Base-by-base conservation (phyloP, 257 asterid genomes). In the Thymus mandschuricus region DNA sequence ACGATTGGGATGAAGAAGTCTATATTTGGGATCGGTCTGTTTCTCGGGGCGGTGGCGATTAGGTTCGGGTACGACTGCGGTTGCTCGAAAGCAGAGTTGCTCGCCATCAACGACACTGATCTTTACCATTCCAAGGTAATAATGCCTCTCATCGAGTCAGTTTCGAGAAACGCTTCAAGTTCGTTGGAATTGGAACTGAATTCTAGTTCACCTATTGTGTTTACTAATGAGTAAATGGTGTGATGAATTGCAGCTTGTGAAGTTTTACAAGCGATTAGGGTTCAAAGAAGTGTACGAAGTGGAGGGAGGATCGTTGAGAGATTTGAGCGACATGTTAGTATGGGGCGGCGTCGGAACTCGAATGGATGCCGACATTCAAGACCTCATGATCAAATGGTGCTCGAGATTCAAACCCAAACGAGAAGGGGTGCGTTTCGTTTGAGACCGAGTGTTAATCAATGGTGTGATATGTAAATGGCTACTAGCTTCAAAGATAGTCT, bases 301-400 rank as follows among this genome's bases (percentile, higher is more conserved):
- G 62, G 78, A 21, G 15, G 97, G 97, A 29, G 87, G 89, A 28
- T 86, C 96, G 0, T 8, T 91, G 9, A 88, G 90, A 35, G 97
- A 94, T 81, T 2, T 81, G 38, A 75, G 79, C 11, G 92, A 93
- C 84, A 89, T 85, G 97, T 69, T 93, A 55, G 86, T 91, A 9
- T 93, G 98, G 98, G 98, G 97, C 59, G 98, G 98, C n/a, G 84
- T 89, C 35, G 98, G 98, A 5, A 93, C 98, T 44, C 78, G 96
- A 51, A 93, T 93, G 98, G 96, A 91, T 78, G 98, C 96, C 29
- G 46, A 76, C 29, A 35, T 91, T 57, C 81, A 87, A 66, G 66
- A 83, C 11, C 98, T 93, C 62, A 83, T 93, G 73, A 56, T 85
- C 72, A 91, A 86, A 79, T 94, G 98, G 98, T 87, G 95, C 70